A percentile compares a stretch with the other conserved stretches of the same genome.
phyloP scores from a whole-genome alignment of 805 yeast species.

The Schwanniomyces occidentalis region DNA sequence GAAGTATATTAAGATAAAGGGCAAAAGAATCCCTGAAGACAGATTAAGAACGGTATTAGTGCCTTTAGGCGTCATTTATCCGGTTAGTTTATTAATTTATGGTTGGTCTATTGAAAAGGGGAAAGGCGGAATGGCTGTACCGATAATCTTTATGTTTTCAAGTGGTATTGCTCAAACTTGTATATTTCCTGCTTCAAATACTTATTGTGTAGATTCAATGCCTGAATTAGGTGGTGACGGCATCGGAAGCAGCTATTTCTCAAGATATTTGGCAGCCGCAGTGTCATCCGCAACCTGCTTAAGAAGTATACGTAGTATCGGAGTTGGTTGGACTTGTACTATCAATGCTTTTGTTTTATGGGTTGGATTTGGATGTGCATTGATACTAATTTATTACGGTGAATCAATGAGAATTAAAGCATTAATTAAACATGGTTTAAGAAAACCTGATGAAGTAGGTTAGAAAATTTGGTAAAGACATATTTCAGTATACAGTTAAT shows the following conservation, averaged over 20 bases:
- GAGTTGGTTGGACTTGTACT: slow-evolving; percentile 57
- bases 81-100: slow-evolving; percentile 52
- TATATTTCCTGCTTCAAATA: slow-evolving; percentile 52
- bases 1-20: slow-evolving; percentile 19
- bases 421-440: slow-evolving; percentile 5
- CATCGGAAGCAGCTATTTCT: slow-evolving; percentile 54
- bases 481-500: no score
- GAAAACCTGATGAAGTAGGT: not conserved
- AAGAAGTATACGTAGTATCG: slow-evolving; percentile 45
- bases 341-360: slow-evolving; percentile 52
- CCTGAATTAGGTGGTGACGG: slow-evolving; percentile 56
- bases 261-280: slow-evolving; percentile 52
- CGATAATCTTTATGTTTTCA: slow-evolving; percentile 38
- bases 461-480: not conserved
- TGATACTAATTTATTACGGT: slow-evolving; percentile 50
- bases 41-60: slow-evolving; percentile 65
- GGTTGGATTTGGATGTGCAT: slow-evolving; percentile 44
- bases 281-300: slow-evolving; percentile 52
- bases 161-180: slow-evolving; percentile 42
- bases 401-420: slow-evolving; percentile 33
- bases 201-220: slow-evolving; percentile 57
- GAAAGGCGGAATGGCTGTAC: slow-evolving; percentile 74
- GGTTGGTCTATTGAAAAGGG: slow-evolving; percentile 53
- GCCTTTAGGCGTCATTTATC: slow-evolving; percentile 75
- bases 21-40: slow-evolving; percentile 64